Base-by-base conservation (phyloP, 495 filamentous ascomycete species). In the Penicillium crystallinum region DNA sequence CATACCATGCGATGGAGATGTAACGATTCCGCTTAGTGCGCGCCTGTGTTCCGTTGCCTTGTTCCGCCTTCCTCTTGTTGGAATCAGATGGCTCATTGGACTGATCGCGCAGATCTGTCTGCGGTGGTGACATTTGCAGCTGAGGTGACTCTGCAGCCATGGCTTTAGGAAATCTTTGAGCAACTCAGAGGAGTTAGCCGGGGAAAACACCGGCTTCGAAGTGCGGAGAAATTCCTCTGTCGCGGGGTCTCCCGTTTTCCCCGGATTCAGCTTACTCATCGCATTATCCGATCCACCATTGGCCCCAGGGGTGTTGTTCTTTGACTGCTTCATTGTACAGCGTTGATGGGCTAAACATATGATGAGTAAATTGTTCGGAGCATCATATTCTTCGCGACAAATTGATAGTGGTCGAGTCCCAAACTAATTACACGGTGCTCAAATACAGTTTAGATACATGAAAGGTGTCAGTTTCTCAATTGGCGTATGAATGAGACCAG, bases 1-100 rank as follows among this genome's bases (percentile, higher is more conserved):
- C 81, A 63, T 79, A 92, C 89, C 90, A 95, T 61, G 90, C 90
- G 58, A 96, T 93, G 31, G 88, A 90, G 63, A 93, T 92, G 72
- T 96, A 96, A 65, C 89, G 76, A 74, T 80, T 80, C 65, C 77
- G 74, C 71, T 80, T 80, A 56, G 77, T 58, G 68, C 76, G 75
- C 61, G 68, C 72, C 25, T 68, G 72, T 6, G 63, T 74, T 71
- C 72, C 74, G 69, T 71, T 72, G 59, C 57, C 52, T 54, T 72
- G 71, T 66, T 76, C 75, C 61, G 67, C 68, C 55, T 76, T 78
- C 56, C 76, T 73, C 66, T 78, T 80, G 27, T 64, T 63, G 23
- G 62, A 62, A 36, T 74, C 69, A 7, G 55, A 49, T n/a, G 56
- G 42, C 17, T 61, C 54, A 25, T 59, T 52, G 29, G 52, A 47